Conservation (phyloP, 129 eudicot genomes). For the Oenanthe sinensis region DNA sequence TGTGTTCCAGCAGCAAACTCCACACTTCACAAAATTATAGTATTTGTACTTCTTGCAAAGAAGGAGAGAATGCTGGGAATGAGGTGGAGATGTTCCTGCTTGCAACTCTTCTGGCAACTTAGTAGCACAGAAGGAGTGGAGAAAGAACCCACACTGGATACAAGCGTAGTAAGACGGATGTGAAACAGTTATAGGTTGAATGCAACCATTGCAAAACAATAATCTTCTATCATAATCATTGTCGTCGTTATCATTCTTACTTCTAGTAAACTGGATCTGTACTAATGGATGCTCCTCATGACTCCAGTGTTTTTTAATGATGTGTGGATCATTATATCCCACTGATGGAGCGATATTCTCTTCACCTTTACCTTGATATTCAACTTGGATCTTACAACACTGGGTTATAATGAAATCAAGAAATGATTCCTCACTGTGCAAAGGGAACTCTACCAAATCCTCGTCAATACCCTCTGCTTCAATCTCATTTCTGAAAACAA, state of each 20-base stretch:
- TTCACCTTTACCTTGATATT: background rate
- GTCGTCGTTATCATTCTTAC: no score
- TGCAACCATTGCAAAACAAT: no score
- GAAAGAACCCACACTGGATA: no score
- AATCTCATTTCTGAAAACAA: background rate
- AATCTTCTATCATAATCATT: no score
- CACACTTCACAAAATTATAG: background rate
- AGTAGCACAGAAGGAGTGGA: no score
- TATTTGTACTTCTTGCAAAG: background rate
- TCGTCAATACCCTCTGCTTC: background rate
- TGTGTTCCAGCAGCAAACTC: background rate
- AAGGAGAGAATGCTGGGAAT: background rate
- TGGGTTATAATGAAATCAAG: background rate
- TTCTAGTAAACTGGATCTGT: no score
- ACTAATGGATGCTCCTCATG: background rate
- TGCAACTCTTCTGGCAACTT: background rate
- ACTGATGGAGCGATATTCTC: no score
- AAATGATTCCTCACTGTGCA: background rate
- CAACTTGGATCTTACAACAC: background rate
- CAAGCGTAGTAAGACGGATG: no score
- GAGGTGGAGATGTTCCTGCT: background rate
- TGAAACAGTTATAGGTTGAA: no score
- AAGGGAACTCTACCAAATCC: background rate
- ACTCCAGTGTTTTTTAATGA: background rate
- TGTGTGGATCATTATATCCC: background rate